Evolutionary conservation across 2,329 filamentous ascomycete genomes (phyloP).

Genomic region (Macrophomina tecta): DNA sequence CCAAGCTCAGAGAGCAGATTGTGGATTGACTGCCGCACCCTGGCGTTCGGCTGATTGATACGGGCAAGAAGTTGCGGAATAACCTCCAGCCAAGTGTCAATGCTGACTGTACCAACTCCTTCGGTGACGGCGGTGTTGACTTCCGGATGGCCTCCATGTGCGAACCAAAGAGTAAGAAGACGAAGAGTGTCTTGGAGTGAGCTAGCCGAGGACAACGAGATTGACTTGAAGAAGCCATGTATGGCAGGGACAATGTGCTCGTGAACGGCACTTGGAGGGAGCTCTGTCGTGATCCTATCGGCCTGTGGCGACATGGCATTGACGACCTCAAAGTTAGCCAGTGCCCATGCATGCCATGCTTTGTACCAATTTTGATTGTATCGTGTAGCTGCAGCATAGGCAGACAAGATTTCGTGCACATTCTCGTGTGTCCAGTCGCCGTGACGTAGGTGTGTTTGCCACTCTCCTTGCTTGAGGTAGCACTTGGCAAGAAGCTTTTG

Average conservation of each 20-base stretch:
- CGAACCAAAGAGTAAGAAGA: conserved; percentile 94
- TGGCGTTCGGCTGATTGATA: conserved; percentile 92
- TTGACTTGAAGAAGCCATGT: conserved; percentile 96
- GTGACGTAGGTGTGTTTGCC: conserved; percentile 84
- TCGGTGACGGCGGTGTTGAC: conserved; percentile 89
- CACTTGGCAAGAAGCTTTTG: conserved; percentile 86
- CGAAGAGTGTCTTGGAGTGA: conserved; percentile 95
- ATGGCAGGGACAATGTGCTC: conserved; percentile 95
- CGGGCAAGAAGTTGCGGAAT: conserved; percentile 96
- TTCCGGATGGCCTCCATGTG: conserved; percentile 84
- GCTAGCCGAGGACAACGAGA: conserved; percentile 86
- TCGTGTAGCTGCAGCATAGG: conserved; percentile 88
- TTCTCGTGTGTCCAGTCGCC: conserved; percentile 88
- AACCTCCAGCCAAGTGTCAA: conserved; percentile 98
- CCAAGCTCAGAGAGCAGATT: conserved; percentile 92
- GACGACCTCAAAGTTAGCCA: conserved; percentile 98
- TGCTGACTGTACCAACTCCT: conserved; percentile 87
- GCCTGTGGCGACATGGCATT: conserved; percentile 75
- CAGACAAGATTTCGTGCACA: conserved; percentile 86
- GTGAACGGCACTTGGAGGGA: conserved; percentile 72
- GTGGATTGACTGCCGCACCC: conserved; percentile 89
- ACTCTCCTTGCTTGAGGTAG: conserved; percentile 94
- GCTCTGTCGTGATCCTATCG: conserved; percentile 63
- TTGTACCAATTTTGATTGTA: conserved; percentile 98
- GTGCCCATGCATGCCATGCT: conserved; percentile 97